Evolutionary conservation across 2,329 filamentous ascomycete species (phyloP), one percentile per base, ranked within the genome.

Genomic region (Colletotrichum sp.): DNA sequence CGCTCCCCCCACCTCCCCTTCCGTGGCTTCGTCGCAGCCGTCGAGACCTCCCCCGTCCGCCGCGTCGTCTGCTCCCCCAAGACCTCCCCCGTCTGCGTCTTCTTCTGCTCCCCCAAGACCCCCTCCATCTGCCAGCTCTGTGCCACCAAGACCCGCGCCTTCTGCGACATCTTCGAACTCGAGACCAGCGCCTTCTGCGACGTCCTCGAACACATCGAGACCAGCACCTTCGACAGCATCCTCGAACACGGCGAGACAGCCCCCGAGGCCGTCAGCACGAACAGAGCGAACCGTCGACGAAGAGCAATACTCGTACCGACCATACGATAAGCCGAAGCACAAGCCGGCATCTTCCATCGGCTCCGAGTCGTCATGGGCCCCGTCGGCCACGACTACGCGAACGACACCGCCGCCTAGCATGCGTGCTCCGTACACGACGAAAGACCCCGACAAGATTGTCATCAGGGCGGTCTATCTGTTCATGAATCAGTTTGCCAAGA

Each of bases 361-460:
- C 80, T 98, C 96, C 18, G 95, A 98, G 81, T 94, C 94, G 16
- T 98, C 95, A 1, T 98, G 96, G 84, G 94, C 95, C 3, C 91
- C 94, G 2, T 98, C 95, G 12, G 92, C 95, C 75, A 96, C 95
- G 18, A 98, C 96, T 1, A 90, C 95, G 13, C 92, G 93, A 74
- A 98, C 96, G 8, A 95, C 95, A 7, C 95, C 96, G 10, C 95
- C 96, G 18, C 93, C 94, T 2, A 96, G 94, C 5, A 90, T 93
- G 78, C 92, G 94, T 64, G 92, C 93, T 3, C 91, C 95, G 3
- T 99, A 98, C 85, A 91, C 92, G 43, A 98, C 96, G 32, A 95
- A 94, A 78, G 95, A 99, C 82, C 96, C 96, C 1, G 93, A 98
- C 86, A 99, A 99, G 90, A 97, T 99, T 82, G 93, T 98, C 77